Base-by-base conservation (phyloP, 495 filamentous ascomycete genomes). In the Penicillium alfredii region DNA sequence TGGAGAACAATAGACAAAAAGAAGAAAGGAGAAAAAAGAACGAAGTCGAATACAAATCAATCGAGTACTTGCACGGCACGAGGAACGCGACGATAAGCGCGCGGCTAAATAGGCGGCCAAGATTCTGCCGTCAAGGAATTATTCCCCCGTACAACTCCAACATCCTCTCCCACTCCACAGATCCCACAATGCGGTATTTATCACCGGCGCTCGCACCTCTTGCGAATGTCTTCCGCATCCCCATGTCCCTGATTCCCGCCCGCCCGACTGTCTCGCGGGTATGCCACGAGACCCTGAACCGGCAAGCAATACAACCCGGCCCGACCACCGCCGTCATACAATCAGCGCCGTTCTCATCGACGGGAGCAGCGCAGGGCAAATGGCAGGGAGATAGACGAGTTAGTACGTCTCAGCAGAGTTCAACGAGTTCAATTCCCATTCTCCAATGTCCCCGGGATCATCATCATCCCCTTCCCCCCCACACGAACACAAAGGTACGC, bases 121-220 rank as follows among this genome's bases (percentile, higher is more conserved):
- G 23, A 52, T 57, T 58, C 51, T 53, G 51, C 51, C 53, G 26
- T 51, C 53, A 54, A 36, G 46, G 50, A 53, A 56, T 49, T 56
- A 53, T 53, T 25, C 33, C 38, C 42, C 49, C 42, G 34, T 42
- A 19, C 30, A 36, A 29, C 39, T 35, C 45, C 45, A 51, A 36
- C 20, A 17, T 30, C 45, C 22, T 24, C 32, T 32, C 42, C 44
- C 33, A 35, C 44, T 35, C 40, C 27, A 47, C 22, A 35, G 38
- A 39, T 47, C 45, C 22, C 46, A 58, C 32, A 38, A 70, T 66
- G 63, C 56, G 54, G 32, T 49, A 63, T 10, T 56, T 66, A 47
- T 70, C 64, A 16, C 63, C 69, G 1, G 47, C 61, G 6, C 62
- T 72, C 44, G 55, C 60, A 37, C 68, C 60, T 1, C 60, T 74